Base-by-base conservation (phyloP, 495 filamentous ascomycete species). In the Penicillium goetzii region DNA sequence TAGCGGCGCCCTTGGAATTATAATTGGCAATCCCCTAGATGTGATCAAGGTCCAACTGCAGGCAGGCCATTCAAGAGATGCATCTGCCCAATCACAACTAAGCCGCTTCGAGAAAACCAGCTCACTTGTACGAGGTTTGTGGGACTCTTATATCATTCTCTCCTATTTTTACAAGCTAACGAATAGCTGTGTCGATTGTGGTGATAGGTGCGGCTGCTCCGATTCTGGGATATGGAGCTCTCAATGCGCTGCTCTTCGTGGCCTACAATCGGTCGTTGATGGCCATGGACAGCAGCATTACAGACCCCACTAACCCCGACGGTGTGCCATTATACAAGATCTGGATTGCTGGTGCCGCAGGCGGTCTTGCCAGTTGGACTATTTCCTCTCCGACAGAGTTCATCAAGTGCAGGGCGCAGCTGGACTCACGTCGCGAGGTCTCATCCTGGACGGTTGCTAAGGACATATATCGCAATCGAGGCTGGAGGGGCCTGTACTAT, bases 11-110 rank as follows among this genome's bases (percentile, higher is more conserved):
- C 80, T 86, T 6, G 89, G 90, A 47, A 96, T 97, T 66, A 78
- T 95, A 38, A 88, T 97, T 58, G 93, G 93, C 62, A 96, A 95
- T 64, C 93, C 93, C 3, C 79, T 97, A 0, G 93, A 97, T 68
- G 79, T 96, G 2, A 80, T 95, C 67, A 97, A 97, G 79, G 90
- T 93, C 47, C 86, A 85, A 33, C 78, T 92, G 5, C 93, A 97
- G 81, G 88, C 91, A 50, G 81, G 81, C 36, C 64, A 70, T 17
- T 59, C 67, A 61, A 56, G 60, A 34, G 59, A 57, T 68, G 59
- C 62, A 62, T 62, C 72, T 30, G 49, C 69, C 34, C 38, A 62
- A 58, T 64, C 65, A 59, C 64, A 68, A 53, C 38, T 71, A 52
- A 74, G 62, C 59, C 76, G 79, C 23, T 78, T 84, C 38, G 81